Conservation (phyloP, 805 yeast genomes). For the Scheffersomyces stipitis region DNA sequence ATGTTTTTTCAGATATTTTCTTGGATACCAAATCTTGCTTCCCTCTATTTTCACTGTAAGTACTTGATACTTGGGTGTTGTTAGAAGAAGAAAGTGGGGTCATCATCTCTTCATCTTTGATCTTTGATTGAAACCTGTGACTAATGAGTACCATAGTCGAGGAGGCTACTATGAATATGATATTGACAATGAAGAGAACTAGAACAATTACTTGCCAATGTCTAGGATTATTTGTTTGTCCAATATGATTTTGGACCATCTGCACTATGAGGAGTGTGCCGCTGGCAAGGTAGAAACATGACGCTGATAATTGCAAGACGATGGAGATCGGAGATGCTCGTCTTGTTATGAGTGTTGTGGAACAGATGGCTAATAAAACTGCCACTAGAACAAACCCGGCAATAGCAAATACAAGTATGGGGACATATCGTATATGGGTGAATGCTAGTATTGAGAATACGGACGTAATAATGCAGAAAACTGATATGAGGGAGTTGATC, state of each 20-base stretch:
- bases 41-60: no score
- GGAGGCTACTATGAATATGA: constrained; percentile 4
- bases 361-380: background rate
- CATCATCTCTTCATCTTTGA: background rate
- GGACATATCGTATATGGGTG: constrained; percentile 1
- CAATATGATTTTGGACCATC: constrained; percentile 1
- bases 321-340: background rate
- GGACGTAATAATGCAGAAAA: background rate
- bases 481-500: background rate
- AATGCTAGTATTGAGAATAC: background rate
- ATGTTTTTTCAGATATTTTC: constrained; percentile 14
- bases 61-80: background rate
- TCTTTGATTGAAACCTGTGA: no score
- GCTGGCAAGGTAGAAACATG: constrained; percentile 3
- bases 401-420: constrained; percentile 2
- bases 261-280: constrained; percentile 5
- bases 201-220: constrained; percentile 4
- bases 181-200: constrained; percentile 5
- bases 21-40: constrained; percentile 1
- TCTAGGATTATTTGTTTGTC: background rate
- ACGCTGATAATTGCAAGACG: background rate
- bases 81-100: background rate
- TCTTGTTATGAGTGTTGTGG: background rate
- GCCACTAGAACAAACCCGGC: constrained; percentile 2
- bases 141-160: no score